Evolutionary conservation across 1,284 basidiomycete genomes (phyloP).

Genomic region (Hemileia vastatrix): DNA sequence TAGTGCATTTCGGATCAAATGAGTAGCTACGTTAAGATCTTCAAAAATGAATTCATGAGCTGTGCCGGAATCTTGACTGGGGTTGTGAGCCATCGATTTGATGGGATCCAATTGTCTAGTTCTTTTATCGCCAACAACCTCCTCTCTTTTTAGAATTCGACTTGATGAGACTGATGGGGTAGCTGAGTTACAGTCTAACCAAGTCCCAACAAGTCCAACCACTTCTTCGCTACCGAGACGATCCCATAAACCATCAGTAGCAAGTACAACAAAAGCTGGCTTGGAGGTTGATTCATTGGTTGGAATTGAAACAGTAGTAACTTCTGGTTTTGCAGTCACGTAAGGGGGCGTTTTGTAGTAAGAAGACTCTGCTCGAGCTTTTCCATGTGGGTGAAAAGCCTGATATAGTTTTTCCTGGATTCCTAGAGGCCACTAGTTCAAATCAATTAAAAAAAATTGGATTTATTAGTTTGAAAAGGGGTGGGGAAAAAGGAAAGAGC

Average conservation of each 20-base stretch:
- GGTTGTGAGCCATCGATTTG: slow-evolving; percentile 15
- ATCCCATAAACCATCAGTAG: slow-evolving; percentile 94
- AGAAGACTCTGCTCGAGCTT: slow-evolving; percentile 43
- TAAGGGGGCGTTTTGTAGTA: slow-evolving; percentile 82
- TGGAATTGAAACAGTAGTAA: slow-evolving; percentile 52
- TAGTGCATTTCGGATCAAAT: slow-evolving; percentile 87
- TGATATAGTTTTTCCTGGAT: slow-evolving; percentile 45
- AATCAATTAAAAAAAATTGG: not conserved
- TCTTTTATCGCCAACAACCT: slow-evolving; percentile 56
- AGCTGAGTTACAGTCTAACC: slow-evolving; percentile 50
- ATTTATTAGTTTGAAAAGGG: not conserved
- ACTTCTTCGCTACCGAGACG: slow-evolving; percentile 88
- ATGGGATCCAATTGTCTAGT: slow-evolving; percentile 23
- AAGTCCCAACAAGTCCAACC: slow-evolving; percentile 74
- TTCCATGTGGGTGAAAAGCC: slow-evolving; percentile 37
- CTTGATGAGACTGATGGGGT: not conserved
- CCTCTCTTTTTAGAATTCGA: not conserved
- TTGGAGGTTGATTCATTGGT: slow-evolving; percentile 17
- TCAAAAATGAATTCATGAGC: slow-evolving; percentile 52
- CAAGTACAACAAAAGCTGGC: slow-evolving; percentile 68
- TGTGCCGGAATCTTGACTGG: slow-evolving; percentile 23
- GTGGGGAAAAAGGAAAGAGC: not conserved
- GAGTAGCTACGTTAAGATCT: slow-evolving; percentile 77
- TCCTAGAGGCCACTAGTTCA: slow-evolving; percentile 60
- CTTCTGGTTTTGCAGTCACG: slow-evolving; percentile 75